A percentile compares a stretch with the other conserved stretches of the same genome.
Conservation (phyloP, 2,329 filamentous ascomycete species). For the Trichoderma sp. region DNA sequence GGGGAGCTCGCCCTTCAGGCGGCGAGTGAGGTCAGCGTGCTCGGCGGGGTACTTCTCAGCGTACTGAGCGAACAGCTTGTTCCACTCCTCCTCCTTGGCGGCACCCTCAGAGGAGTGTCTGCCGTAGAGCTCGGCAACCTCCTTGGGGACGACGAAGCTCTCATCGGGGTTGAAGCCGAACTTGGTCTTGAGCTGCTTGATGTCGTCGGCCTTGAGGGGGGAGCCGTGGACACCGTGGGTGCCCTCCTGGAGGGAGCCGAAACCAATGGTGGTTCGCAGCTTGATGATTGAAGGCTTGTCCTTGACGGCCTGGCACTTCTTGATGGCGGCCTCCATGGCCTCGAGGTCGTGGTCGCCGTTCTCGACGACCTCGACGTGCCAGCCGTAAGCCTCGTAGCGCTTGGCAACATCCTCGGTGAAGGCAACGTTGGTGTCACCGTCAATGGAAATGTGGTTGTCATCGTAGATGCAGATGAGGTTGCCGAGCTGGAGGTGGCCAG, state of each 20-base stretch:
- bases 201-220: slow-evolving; percentile 91
- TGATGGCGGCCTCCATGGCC: slow-evolving; percentile 84
- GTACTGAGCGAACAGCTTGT: slow-evolving; percentile 89
- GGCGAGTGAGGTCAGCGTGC: slow-evolving; percentile 77
- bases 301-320: slow-evolving; percentile 80
- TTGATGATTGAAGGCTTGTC: slow-evolving; percentile 98
- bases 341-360: slow-evolving; percentile 89
- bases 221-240: slow-evolving; percentile 96
- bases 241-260: slow-evolving; percentile 88
- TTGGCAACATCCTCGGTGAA: slow-evolving; percentile 97
- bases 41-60: slow-evolving; percentile 73
- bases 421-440: slow-evolving; percentile 92
- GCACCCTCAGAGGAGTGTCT: slow-evolving; percentile 85
- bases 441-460: slow-evolving; percentile 96
- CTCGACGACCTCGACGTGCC: slow-evolving; percentile 82
- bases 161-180: slow-evolving; percentile 96
- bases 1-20: slow-evolving; percentile 79
- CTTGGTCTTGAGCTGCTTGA: slow-evolving; percentile 88
- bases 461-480: slow-evolving; percentile 98
- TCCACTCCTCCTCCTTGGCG: slow-evolving; percentile 91
- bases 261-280: slow-evolving; percentile 96
- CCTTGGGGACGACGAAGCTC: slow-evolving; percentile 88
- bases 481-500: slow-evolving; percentile 94
- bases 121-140: slow-evolving; percentile 89
- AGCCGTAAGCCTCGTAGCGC: slow-evolving; percentile 96